phyloP scores from a whole-genome alignment of 108 stramenopile genomes.

The Pseudonitzschia delicatissima region DNA sequence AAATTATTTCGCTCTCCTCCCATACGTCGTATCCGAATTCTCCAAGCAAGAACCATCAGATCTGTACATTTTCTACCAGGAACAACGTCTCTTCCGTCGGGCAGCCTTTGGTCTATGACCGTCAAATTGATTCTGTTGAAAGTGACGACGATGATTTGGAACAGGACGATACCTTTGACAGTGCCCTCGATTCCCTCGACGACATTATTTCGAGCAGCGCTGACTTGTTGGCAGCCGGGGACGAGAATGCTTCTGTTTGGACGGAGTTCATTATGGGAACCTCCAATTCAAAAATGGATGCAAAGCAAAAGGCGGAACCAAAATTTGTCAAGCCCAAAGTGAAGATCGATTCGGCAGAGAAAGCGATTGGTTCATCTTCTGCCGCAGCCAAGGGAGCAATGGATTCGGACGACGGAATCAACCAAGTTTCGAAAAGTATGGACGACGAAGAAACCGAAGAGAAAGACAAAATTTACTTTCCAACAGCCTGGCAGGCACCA shows the following conservation, averaged over 20 bases:
- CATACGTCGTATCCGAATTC: no score
- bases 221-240: not conserved
- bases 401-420: not conserved
- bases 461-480: not conserved
- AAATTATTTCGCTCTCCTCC: no score
- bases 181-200: not conserved
- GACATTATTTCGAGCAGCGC: constrained; percentile 4
- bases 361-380: no score
- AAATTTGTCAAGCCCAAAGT: no score
- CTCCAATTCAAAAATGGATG: not conserved
- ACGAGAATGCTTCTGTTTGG: constrained; percentile 1
- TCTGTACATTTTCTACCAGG: no score
- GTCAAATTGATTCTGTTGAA: no score
- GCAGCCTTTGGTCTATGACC: no score
- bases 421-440: not conserved
- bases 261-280: constrained; percentile 10
- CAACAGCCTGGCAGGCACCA: not conserved
- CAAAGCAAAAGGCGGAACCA: not conserved
- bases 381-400: not conserved
- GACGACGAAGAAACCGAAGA: not conserved
- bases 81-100: no score
- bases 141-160: not conserved
- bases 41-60: no score
- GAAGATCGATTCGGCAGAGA: no score
- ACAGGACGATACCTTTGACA: not conserved